These are phyloP conservation scores for Cryphonectria radicalis DNA, from an alignment of 2,329 filamentous ascomycete species.

Conservation along the genomic window DNA sequence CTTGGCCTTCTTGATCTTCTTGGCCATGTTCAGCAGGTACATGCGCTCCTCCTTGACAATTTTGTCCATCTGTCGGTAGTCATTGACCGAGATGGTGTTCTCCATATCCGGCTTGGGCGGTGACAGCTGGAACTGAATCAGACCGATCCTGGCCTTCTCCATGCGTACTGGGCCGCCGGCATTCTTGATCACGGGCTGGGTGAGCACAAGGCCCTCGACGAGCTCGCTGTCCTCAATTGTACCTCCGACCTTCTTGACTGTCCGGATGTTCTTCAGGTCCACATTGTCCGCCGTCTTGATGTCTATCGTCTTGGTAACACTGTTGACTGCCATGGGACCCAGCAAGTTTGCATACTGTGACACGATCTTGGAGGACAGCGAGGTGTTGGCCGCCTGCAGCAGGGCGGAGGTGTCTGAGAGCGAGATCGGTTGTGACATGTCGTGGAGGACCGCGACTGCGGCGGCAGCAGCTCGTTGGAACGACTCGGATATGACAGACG, in stretches of 20 bases:
- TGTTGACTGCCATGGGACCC: constrained; percentile 97
- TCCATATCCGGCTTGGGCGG: constrained; percentile 99
- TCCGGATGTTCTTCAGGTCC: constrained; percentile 93
- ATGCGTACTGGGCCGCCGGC: constrained; percentile 88
- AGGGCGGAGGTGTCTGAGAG: constrained; percentile 87
- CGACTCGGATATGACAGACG: constrained; percentile 94
- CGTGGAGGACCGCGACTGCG: constrained; percentile 86
- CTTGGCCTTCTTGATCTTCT: constrained; percentile 99
- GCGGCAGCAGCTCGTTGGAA: constrained; percentile 94
- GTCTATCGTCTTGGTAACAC: constrained; percentile 94
- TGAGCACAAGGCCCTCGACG: constrained; percentile 90
- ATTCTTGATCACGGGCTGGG: constrained; percentile 91
- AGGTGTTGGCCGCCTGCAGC: constrained; percentile 95
- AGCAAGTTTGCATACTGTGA: constrained; percentile 94
- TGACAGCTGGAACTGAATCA: constrained; percentile 98
- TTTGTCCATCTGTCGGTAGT: constrained; percentile 99
- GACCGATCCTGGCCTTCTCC: constrained; percentile 95
- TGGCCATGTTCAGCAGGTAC: constrained; percentile 97
- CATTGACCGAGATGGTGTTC: constrained; percentile 98
- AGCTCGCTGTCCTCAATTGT: constrained; percentile 99
- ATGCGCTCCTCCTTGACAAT: constrained; percentile 99
- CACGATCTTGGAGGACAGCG: constrained; percentile 96
- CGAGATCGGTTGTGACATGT: constrained; percentile 93
- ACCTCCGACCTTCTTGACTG: constrained; percentile 96
- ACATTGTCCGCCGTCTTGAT: constrained; percentile 95